Percentiles rank a stretch among this genome's conserved stretches.
Evolutionary conservation across 1,284 basidiomycete species (phyloP).

Genomic region (Ganoderma lingzhi): DNA sequence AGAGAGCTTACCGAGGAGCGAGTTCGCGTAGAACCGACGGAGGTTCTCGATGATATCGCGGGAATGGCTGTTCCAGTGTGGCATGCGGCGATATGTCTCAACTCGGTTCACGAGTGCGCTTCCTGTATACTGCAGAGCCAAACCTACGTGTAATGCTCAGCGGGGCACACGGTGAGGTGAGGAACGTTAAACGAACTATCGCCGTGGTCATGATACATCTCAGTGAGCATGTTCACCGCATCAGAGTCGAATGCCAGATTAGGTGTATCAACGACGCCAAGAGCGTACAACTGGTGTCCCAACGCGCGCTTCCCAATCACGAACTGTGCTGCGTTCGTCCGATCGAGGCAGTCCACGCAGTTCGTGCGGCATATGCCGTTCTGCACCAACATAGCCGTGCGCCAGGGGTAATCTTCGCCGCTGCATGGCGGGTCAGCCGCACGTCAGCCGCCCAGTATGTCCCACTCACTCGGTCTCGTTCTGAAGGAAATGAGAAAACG

Average conservation of each 20-base stretch:
- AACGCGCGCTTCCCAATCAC: slow-evolving; percentile 97
- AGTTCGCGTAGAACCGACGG: slow-evolving; percentile 95
- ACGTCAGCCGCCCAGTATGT: slow-evolving; percentile 3
- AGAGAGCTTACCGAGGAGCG: slow-evolving; percentile 72
- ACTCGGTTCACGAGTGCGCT: slow-evolving; percentile 97
- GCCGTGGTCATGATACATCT: slow-evolving; percentile 99
- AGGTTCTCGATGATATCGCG: slow-evolving; percentile 98
- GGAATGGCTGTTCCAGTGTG: slow-evolving; percentile 98
- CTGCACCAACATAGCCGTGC: slow-evolving; percentile 82
- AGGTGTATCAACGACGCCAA: slow-evolving; percentile 88
- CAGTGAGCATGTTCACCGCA: slow-evolving; percentile 96
- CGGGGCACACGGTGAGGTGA: slow-evolving; percentile 8
- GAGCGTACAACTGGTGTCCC: slow-evolving; percentile 94
- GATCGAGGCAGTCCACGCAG: slow-evolving; percentile 96
- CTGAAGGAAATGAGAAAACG: slow-evolving; percentile 72
- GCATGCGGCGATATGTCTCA: slow-evolving; percentile 95
- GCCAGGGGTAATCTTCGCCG: slow-evolving; percentile 50
- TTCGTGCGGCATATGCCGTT: slow-evolving; percentile 92
- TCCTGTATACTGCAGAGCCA: slow-evolving; percentile 97
- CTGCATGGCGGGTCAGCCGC: slow-evolving; percentile 35
- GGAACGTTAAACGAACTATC: slow-evolving; percentile 68
- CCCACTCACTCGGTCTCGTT: slow-evolving; percentile 53
- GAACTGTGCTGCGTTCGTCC: slow-evolving; percentile 98
- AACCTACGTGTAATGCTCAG: slow-evolving; percentile 56
- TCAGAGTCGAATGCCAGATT: slow-evolving; percentile 94